A percentile compares a stretch with the other conserved stretches of the same genome.
Evolutionary conservation across 1,284 basidiomycete species (phyloP).

Genomic region (Cryptococcus sp.): DNA sequence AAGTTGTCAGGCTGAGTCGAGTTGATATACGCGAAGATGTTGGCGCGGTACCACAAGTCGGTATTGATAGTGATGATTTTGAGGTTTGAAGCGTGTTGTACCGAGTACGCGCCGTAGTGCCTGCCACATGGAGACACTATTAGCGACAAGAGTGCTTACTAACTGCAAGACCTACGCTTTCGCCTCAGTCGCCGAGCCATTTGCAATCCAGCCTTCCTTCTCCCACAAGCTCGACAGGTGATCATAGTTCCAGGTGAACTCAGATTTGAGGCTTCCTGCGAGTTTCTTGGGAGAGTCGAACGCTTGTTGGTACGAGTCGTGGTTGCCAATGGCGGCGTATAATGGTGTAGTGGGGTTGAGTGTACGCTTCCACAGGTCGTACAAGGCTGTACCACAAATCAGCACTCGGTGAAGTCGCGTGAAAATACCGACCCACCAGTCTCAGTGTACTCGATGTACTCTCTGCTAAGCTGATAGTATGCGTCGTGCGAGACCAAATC

Average conservation of each 20-base stretch:
- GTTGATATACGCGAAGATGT: conserved; percentile 77
- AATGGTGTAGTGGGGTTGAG: conserved; percentile 64
- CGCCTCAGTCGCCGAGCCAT: conserved; percentile 62
- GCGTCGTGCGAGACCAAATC: conserved; percentile 73
- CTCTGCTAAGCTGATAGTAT: conserved; percentile 65
- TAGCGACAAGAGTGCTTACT: not conserved
- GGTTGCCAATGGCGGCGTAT: conserved; percentile 73
- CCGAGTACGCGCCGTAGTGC: conserved; percentile 75
- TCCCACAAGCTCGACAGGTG: conserved; percentile 69
- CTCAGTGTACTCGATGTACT: conserved; percentile 58
- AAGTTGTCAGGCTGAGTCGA: conserved; percentile 68
- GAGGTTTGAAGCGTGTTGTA: conserved; percentile 66
- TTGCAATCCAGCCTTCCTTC: conserved; percentile 69
- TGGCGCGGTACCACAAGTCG: conserved; percentile 64
- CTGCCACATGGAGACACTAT: not conserved
- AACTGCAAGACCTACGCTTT: conserved; percentile 45
- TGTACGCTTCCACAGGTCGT: conserved; percentile 64
- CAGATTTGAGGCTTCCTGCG: conserved; percentile 54
- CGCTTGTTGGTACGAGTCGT: conserved; percentile 66
- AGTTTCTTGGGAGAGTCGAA: conserved; percentile 62
- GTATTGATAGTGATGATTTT: conserved; percentile 75
- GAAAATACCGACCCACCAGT: conserved; percentile 35
- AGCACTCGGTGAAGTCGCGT: not conserved
- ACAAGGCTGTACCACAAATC: conserved; percentile 57
- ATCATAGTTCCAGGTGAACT: conserved; percentile 66